A percentile compares a stretch with the other conserved stretches of the same genome.
These are phyloP conservation scores for Rhipidocladum racemiflorum DNA, from an alignment of 176 grass and related monocot species.

Conservation along the genomic window DNA sequence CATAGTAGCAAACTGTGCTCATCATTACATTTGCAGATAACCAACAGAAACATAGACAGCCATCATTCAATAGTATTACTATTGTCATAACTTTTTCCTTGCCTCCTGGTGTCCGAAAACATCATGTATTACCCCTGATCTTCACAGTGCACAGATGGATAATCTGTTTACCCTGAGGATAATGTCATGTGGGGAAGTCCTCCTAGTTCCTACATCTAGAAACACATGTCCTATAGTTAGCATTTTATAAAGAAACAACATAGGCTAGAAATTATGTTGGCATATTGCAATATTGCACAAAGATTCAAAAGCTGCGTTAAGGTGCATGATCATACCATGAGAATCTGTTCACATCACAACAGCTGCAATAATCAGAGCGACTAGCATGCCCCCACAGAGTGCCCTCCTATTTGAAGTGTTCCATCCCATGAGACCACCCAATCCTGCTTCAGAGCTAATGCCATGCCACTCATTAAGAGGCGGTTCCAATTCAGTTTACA, in stretches of 20 bases:
- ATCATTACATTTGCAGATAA: neutral
- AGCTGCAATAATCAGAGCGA: neutral
- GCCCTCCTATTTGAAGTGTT: neutral
- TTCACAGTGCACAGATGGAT: neutral
- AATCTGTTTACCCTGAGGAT: neutral
- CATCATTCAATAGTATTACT: neutral
- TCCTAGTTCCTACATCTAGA: neutral
- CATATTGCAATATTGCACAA: neutral
- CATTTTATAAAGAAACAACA: neutral
- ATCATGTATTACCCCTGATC: neutral
- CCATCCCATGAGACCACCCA: neutral
- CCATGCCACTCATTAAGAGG: neutral
- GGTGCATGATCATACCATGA: neutral
- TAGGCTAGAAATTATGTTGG: neutral
- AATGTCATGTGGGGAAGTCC: neutral
- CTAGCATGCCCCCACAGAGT: neutral
- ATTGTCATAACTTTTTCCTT: neutral
- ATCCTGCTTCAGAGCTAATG: conserved; percentile 5
- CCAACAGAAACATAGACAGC: neutral
- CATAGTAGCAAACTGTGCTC: neutral
- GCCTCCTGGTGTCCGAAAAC: neutral
- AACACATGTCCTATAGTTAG: neutral
- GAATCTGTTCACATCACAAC: neutral
- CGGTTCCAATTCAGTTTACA: neutral
- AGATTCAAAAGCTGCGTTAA: neutral